A percentile compares a stretch with the other conserved stretches of the same genome.
Evolutionary conservation across 1,284 basidiomycete species (phyloP).

Genomic region (Xanthoconium separans): DNA sequence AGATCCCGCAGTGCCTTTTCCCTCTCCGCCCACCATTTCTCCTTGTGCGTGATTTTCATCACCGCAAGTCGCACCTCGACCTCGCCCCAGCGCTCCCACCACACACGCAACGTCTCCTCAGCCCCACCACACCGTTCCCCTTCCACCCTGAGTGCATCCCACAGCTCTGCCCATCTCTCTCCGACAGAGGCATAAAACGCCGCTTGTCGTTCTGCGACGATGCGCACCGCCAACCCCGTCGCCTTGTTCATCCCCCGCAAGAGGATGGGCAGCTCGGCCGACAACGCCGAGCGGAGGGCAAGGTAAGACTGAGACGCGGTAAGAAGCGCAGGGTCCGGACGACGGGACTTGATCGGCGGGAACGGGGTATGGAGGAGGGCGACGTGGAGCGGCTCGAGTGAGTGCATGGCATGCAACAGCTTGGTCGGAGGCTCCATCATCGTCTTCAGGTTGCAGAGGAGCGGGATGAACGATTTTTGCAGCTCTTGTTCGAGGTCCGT

Average conservation of each 20-base stretch:
- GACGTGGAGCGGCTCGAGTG: conserved; percentile 65
- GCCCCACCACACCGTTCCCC: conserved; percentile 66
- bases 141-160: conserved; percentile 75
- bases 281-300: conserved; percentile 68
- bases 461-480: conserved; percentile 51
- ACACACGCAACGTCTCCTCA: conserved; percentile 65
- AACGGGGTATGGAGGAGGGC: conserved; percentile 62
- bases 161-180: conserved; percentile 69
- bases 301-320: conserved; percentile 73
- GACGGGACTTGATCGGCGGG: conserved; percentile 48
- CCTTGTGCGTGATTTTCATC: conserved; percentile 43
- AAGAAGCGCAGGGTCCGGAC: conserved; percentile 60
- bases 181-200: conserved; percentile 57
- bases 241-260: conserved; percentile 58
- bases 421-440: conserved; percentile 61
- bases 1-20: conserved; percentile 32
- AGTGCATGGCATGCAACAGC: conserved; percentile 66
- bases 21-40: conserved; percentile 33
- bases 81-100: conserved; percentile 63
- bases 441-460: conserved; percentile 53
- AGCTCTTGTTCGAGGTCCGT: conserved; percentile 52
- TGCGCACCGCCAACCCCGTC: conserved; percentile 46
- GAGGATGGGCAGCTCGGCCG: conserved; percentile 64
- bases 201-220: conserved; percentile 55
- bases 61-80: conserved; percentile 49